Evolutionary conservation across 2,329 filamentous ascomycete species (phyloP).

Genomic region (Penicillium oxalicum): DNA sequence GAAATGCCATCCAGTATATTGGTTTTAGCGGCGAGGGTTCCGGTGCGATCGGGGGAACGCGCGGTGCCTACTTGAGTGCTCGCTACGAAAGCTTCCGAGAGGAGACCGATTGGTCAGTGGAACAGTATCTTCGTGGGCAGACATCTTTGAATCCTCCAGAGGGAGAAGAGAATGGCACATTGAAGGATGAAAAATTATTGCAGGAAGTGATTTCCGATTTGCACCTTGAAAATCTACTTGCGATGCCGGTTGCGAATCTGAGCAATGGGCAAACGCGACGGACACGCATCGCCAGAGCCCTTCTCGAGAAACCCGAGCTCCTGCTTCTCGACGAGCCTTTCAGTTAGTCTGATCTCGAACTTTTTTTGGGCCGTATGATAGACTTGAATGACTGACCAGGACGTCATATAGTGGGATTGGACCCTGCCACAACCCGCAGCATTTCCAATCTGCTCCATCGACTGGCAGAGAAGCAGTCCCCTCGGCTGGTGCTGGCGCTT

Average conservation of each 20-base stretch:
- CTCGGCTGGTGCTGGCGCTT: conserved; percentile 69
- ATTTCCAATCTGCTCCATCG: conserved; percentile 65
- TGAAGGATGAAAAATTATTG: conserved; percentile 49
- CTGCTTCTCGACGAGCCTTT: conserved; percentile 89
- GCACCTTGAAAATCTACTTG: conserved; percentile 60
- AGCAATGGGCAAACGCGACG: conserved; percentile 90
- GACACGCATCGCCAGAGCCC: conserved; percentile 78
- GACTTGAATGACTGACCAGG: background rate
- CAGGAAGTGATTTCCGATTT: conserved; percentile 63
- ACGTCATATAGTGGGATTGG: conserved; percentile 64
- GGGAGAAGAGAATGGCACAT: conserved; percentile 45
- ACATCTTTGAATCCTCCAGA: conserved; percentile 73
- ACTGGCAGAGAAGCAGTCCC: conserved; percentile 60
- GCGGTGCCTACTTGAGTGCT: conserved; percentile 79
- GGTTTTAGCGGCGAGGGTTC: conserved; percentile 75
- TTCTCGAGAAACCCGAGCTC: conserved; percentile 72
- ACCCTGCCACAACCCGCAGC: conserved; percentile 69
- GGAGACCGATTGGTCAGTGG: conserved; percentile 77
- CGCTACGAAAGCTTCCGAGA: conserved; percentile 85
- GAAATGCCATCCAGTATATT: conserved; percentile 75
- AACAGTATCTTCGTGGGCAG: conserved; percentile 74
- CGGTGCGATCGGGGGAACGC: conserved; percentile 39
- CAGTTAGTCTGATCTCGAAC: conserved; percentile 42
- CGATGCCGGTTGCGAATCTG: conserved; percentile 79
- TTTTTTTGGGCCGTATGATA: no score